Conservation (phyloP, 371 early-diverging fungal genomes). For the Circinella umbellata region DNA sequence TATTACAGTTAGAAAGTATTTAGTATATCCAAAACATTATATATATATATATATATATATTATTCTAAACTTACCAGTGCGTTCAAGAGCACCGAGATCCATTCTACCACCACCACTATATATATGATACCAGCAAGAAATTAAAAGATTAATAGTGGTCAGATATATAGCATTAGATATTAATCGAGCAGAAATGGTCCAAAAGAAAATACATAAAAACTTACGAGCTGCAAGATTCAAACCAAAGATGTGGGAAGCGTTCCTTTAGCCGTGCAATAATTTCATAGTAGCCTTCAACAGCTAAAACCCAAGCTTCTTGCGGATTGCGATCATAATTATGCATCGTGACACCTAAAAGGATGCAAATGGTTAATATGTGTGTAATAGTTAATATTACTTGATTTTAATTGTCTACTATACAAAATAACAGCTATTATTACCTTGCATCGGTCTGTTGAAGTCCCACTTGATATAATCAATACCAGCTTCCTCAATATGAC, state of each 20-base stretch:
- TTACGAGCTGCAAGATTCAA: conserved; percentile 35
- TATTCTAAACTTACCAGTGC: conserved; percentile 20
- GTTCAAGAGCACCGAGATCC: conserved; percentile 28
- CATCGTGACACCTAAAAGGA: conserved; percentile 11
- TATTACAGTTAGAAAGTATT: too few species aligned
- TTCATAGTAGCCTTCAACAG: conserved; percentile 25
- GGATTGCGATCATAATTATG: conserved; percentile 19
- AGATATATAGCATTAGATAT: too few species aligned
- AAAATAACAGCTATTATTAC: not conserved
- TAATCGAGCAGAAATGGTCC: too few species aligned
- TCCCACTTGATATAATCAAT: conserved; percentile 54
- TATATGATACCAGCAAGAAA: too few species aligned
- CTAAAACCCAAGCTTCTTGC: conserved; percentile 32
- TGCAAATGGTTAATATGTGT: not conserved
- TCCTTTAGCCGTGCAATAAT: conserved; percentile 29
- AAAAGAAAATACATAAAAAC: not conserved
- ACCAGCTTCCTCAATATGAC: conserved; percentile 25
- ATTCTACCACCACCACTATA: conserved; percentile 47
- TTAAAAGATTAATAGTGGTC: too few species aligned
- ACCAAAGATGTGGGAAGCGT: conserved; percentile 21
- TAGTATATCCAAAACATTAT: too few species aligned
- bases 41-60: too few species aligned
- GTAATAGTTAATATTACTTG: not conserved
- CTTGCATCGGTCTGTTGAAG: conserved; percentile 43
- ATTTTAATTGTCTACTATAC: not conserved